Evolutionary conservation across 2,329 filamentous ascomycete species (phyloP).

Genomic region (Eurotiales sp.): DNA sequence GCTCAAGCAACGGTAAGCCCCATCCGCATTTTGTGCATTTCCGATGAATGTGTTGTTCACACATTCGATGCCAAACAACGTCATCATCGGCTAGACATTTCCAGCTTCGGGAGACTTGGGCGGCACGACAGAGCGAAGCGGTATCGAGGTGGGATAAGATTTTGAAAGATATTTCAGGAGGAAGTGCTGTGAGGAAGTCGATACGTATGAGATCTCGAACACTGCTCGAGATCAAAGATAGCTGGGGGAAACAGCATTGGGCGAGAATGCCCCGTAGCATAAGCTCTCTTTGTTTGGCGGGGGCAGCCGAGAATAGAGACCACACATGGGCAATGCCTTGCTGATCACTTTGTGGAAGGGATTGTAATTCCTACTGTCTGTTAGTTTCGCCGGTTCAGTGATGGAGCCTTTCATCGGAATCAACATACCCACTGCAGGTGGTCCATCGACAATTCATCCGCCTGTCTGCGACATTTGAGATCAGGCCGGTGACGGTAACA

Average conservation of each 20-base stretch:
- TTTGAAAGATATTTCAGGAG: conserved; percentile 86
- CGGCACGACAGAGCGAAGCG: conserved; percentile 88
- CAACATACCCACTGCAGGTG: conserved; percentile 75
- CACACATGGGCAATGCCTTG: conserved; percentile 96
- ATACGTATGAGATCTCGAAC: conserved; percentile 95
- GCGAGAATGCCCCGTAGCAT: conserved; percentile 96
- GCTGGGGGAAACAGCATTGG: conserved; percentile 95
- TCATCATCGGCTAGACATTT: conserved; percentile 90
- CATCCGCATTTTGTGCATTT: conserved; percentile 95
- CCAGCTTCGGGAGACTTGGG: conserved; percentile 89
- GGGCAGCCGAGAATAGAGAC: conserved; percentile 95
- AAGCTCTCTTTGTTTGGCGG: conserved; percentile 86
- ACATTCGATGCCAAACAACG: conserved; percentile 97
- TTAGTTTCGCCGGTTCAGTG: conserved; percentile 1
- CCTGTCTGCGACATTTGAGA: conserved; percentile 85
- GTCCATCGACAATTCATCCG: conserved; percentile 94
- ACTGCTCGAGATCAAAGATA: conserved; percentile 86
- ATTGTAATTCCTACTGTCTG: conserved; percentile 66
- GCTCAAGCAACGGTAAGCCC: conserved; percentile 84
- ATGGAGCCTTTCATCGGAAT: neutral
- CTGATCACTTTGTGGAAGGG: conserved; percentile 77
- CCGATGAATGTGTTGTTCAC: conserved; percentile 90
- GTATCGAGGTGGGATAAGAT: conserved; percentile 92
- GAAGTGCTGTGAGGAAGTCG: conserved; percentile 87
- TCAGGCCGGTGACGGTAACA: conserved; percentile 95